Conservation (phyloP, 2,329 filamentous ascomycete species). For the Sporothrix sp. region DNA sequence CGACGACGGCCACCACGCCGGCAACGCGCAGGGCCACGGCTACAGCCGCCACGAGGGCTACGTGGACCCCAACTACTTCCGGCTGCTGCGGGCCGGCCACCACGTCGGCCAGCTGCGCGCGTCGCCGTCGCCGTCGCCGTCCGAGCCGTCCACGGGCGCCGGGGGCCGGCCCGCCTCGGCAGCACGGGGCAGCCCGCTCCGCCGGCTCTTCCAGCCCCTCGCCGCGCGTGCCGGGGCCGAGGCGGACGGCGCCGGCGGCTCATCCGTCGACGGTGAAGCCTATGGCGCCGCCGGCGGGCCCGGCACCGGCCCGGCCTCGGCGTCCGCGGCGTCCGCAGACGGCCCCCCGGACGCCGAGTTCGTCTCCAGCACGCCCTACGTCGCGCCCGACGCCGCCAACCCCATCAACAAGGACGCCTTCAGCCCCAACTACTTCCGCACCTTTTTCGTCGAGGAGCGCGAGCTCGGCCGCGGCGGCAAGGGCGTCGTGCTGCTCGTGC, state of each 20-base stretch:
- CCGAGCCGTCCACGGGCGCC: too few relatives aligned
- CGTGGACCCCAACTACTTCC: slow-evolving; percentile 88
- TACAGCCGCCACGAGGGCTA: slow-evolving; percentile 49
- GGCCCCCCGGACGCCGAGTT: slow-evolving; percentile 33
- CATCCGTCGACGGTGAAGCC: neutral
- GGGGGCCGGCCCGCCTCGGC: neutral
- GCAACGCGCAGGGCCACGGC: slow-evolving; percentile 18
- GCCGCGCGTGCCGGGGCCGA: slow-evolving; percentile 14
- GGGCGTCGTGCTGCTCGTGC: slow-evolving; percentile 87
- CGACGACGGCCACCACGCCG: slow-evolving; percentile 14
- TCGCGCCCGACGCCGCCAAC: slow-evolving; percentile 28
- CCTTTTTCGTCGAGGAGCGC: slow-evolving; percentile 83
- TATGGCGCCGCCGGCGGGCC: slow-evolving; percentile 7
- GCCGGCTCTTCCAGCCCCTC: slow-evolving; percentile 41
- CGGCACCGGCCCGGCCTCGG: slow-evolving; percentile 18
- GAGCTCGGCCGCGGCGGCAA: slow-evolving; percentile 86
- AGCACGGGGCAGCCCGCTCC: slow-evolving; percentile 35
- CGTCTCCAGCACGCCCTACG: slow-evolving; percentile 39
- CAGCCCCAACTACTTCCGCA: slow-evolving; percentile 83
- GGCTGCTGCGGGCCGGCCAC: slow-evolving; percentile 62
- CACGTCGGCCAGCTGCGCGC: slow-evolving; percentile 28
- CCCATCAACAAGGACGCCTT: slow-evolving; percentile 82
- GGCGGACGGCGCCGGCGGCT: slow-evolving; percentile 3
- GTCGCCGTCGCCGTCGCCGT: slow-evolving; percentile 29
- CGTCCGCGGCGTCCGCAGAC: neutral